Evolutionary conservation across 768 basidiomycete genomes (phyloP).

Genomic region (Lactarius sp.): DNA sequence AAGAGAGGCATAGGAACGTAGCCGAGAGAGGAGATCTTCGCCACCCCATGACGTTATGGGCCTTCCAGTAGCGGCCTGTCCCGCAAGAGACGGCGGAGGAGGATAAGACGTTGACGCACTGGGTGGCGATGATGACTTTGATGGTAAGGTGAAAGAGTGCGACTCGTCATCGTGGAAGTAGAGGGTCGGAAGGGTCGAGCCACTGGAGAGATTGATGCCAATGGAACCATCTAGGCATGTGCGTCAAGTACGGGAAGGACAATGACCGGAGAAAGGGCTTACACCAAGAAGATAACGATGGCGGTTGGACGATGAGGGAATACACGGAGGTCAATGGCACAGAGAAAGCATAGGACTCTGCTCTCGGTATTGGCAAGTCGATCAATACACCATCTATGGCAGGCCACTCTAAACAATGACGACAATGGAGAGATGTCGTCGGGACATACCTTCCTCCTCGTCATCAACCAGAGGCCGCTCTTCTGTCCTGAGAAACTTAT

Average conservation of each 20-base stretch:
- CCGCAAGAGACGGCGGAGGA: conserved; percentile 51
- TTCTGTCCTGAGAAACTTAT: conserved; percentile 85
- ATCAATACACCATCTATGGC: conserved; percentile 74
- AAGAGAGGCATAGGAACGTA: conserved; percentile 73
- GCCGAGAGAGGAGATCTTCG: conserved; percentile 73
- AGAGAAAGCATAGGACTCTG: conserved; percentile 95
- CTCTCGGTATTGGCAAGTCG: conserved; percentile 74
- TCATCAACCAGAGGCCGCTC: conserved; percentile 54
- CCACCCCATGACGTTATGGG: conserved; percentile 72
- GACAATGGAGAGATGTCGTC: conserved; percentile 4
- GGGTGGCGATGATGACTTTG: conserved; percentile 39
- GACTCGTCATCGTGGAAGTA: conserved; percentile 98
- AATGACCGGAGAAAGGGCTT: conserved; percentile 26
- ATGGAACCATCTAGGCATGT: conserved; percentile 68
- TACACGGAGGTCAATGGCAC: conserved; percentile 87
- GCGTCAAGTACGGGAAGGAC: not conserved
- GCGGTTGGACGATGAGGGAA: conserved; percentile 80
- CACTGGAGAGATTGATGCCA: conserved; percentile 82
- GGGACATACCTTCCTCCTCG: conserved; percentile 63
- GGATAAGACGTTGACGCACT: conserved; percentile 50
- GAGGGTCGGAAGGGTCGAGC: conserved; percentile 80
- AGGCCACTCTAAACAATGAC: conserved; percentile 1
- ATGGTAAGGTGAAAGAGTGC: conserved; percentile 56
- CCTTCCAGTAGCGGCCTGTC: conserved; percentile 35
- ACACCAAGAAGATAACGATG: conserved; percentile 84